Evolutionary conservation across 164 flowering plant genomes (phyloP).

Genomic region (Sextonia rubra): DNA sequence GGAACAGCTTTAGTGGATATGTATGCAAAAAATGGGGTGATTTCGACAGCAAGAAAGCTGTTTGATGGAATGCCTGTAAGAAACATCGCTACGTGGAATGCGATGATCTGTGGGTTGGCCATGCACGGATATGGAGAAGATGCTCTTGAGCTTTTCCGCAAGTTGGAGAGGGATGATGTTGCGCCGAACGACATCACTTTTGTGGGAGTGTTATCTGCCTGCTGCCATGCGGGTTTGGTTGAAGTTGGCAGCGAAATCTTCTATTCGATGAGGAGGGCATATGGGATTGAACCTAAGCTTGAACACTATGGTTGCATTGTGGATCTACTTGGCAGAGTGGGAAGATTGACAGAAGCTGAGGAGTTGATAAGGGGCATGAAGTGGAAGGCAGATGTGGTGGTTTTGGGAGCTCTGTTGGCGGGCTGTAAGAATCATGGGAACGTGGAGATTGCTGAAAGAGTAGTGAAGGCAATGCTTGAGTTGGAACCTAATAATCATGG

Average conservation of each 20-base stretch:
- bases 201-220: slow-evolving; percentile 62
- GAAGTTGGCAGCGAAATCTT: slow-evolving; percentile 46
- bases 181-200: slow-evolving; percentile 46
- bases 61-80: slow-evolving; percentile 43
- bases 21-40: slow-evolving; percentile 65
- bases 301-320: slow-evolving; percentile 74
- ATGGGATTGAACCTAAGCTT: slow-evolving; percentile 49
- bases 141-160: slow-evolving; percentile 39
- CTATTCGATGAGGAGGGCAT: slow-evolving; percentile 35
- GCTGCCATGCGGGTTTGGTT: slow-evolving; percentile 59
- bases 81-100: slow-evolving; percentile 58
- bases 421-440: slow-evolving; percentile 51
- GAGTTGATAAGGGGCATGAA: slow-evolving; percentile 48
- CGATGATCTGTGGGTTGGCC: slow-evolving; percentile 63
- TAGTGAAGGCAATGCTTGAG: slow-evolving; percentile 34
- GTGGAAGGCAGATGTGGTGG: slow-evolving; percentile 54
- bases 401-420: slow-evolving; percentile 54
- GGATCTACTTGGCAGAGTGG: slow-evolving; percentile 52
- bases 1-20: slow-evolving; percentile 65
- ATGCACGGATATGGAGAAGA: slow-evolving; percentile 50
- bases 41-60: slow-evolving; percentile 29
- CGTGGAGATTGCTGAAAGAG: slow-evolving; percentile 44
- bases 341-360: slow-evolving; percentile 53
- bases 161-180: slow-evolving; percentile 27
- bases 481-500: slow-evolving; percentile 50